These are phyloP conservation scores for Ophiostoma ulmi DNA, from an alignment of 2,329 filamentous ascomycete species.

Conservation along the genomic window DNA sequence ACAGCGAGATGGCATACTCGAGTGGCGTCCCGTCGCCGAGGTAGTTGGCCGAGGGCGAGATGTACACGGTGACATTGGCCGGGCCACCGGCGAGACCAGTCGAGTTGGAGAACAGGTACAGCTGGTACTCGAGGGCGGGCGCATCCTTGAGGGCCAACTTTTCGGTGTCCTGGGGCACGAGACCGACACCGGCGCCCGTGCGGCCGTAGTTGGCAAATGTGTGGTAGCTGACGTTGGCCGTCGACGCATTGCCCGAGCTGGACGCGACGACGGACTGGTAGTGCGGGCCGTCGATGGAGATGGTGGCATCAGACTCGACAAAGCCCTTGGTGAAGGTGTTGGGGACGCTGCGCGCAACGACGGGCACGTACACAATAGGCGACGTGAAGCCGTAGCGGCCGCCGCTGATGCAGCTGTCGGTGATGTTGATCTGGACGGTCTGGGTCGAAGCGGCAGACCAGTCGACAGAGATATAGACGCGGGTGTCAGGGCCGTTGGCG, in stretches of 20 bases:
- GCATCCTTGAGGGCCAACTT: slow-evolving; percentile 46
- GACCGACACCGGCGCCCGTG: slow-evolving; percentile 53
- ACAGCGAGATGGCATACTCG: slow-evolving; percentile 47
- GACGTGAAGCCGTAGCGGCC: slow-evolving; percentile 40
- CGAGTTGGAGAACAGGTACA: slow-evolving; percentile 55
- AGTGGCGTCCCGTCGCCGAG: slow-evolving; percentile 46
- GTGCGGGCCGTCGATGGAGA: slow-evolving; percentile 52
- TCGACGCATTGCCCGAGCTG: slow-evolving; percentile 25
- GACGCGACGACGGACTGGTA: slow-evolving; percentile 41
- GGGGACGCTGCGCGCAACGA: slow-evolving; percentile 47
- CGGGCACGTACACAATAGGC: slow-evolving; percentile 50
- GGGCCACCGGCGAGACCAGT: slow-evolving; percentile 30
- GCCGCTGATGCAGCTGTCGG: slow-evolving; percentile 41
- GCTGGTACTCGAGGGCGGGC: slow-evolving; percentile 55
- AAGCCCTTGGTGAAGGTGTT: slow-evolving; percentile 53
- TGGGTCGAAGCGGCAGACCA: slow-evolving; percentile 45
- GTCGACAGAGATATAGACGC: slow-evolving; percentile 52
- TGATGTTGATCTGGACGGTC: slow-evolving; percentile 50
- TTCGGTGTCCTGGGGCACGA: slow-evolving; percentile 48
- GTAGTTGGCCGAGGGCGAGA: slow-evolving; percentile 52
- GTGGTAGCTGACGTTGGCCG: slow-evolving; percentile 42
- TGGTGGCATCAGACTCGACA: slow-evolving; percentile 55
- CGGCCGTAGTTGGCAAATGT: slow-evolving; percentile 53
- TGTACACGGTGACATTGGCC: slow-evolving; percentile 45
- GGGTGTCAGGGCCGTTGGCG: slow-evolving; percentile 43